Base-by-base conservation (phyloP, 2,329 filamentous ascomycete genomes). In the Penicillium freii region DNA sequence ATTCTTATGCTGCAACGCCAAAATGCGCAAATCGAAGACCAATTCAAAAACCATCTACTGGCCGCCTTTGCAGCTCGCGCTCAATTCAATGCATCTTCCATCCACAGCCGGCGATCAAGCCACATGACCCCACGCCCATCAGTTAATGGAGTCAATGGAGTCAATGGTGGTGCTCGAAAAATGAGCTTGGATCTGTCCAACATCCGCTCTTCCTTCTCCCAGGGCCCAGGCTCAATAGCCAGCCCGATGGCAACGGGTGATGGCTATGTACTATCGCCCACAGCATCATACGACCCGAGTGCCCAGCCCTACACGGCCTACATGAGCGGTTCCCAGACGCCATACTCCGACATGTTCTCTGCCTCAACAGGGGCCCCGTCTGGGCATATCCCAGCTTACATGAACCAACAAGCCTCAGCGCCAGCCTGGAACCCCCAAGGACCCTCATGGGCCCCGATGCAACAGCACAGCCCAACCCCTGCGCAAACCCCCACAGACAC, bases 1-100 rank as follows among this genome's bases (percentile, higher is more conserved):
- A 70, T 73, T 42, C 70, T 68, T n/a, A 72, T 75, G 66, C 64
- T 75, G 47, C 71, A 75, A 40, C 70, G 68, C 5, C 73, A 75
- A 60, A 75, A 71, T 57, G 62, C 68, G 63, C 69, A 74, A 58
- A 69, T 75, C 47, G 70, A 76, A 57, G 67, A 69, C 48, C 70
- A 75, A 45, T 72, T 76, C 53, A 67, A 73, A 36, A 69, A 69
- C 27, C 72, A 75, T 42, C 62, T 75, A 4, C 63, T 75, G n/a
- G 69, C 70, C 0, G 70, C 71, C n/a, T 68, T 75, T 56, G 70
- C 68, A 17, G 58, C 66, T 40, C 65, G 66, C 38, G 33, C 50
- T 10, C 53, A 57, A 43, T 54, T 56, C 19, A 48, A 47, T n/a
- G 54, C 46, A 29, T 66, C 55, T 15, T 71, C 58, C 51, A 70